Conservation (phyloP, 805 yeast genomes). For the Soucietia sequanensis region DNA sequence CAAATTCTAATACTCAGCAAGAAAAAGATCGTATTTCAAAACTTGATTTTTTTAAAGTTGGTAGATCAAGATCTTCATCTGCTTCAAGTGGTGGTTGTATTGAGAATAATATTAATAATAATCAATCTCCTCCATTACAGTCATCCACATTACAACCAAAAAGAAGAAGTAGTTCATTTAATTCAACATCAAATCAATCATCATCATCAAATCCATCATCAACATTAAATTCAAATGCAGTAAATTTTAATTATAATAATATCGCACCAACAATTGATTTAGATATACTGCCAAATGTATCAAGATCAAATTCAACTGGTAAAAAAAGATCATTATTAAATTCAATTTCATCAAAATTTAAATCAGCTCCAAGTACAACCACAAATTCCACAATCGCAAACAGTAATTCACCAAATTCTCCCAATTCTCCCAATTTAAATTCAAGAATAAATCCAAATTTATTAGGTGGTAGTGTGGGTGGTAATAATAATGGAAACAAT, state of each 20-base stretch:
- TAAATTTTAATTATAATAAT: too few relatives aligned
- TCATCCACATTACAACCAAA: conserved; percentile 7
- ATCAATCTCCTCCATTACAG: conserved; percentile 2
- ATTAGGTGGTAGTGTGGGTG: conserved; percentile 3
- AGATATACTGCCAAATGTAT: conserved; percentile 11
- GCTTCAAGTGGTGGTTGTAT: conserved; percentile 3
- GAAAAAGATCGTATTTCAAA: conserved; percentile 8
- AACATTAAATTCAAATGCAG: conserved; percentile 2
- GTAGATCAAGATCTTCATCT: conserved; percentile 27
- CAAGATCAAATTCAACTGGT: conserved; percentile 14
- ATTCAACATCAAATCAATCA: conserved; percentile 9
- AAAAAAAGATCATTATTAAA: conserved; percentile 32
- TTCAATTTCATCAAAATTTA: conserved; percentile 41
- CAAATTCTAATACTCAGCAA: background rate
- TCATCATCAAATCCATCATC: conserved; percentile 16
- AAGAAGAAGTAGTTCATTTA: conserved; percentile 11
- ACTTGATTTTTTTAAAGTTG: conserved; percentile 22
- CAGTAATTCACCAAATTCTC: conserved; percentile 1
- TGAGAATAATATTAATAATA: conserved; percentile 1
- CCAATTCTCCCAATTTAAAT: too few relatives aligned
- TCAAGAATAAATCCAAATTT: conserved; percentile 5
- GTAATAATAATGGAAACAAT: conserved; percentile 1
- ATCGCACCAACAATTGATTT: background rate
- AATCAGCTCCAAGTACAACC: conserved; percentile 13
- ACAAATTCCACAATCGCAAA: conserved; percentile 5